Evolutionary conservation across 2,329 filamentous ascomycete species (phyloP).

Genomic region (Bipolaris zeicola): DNA sequence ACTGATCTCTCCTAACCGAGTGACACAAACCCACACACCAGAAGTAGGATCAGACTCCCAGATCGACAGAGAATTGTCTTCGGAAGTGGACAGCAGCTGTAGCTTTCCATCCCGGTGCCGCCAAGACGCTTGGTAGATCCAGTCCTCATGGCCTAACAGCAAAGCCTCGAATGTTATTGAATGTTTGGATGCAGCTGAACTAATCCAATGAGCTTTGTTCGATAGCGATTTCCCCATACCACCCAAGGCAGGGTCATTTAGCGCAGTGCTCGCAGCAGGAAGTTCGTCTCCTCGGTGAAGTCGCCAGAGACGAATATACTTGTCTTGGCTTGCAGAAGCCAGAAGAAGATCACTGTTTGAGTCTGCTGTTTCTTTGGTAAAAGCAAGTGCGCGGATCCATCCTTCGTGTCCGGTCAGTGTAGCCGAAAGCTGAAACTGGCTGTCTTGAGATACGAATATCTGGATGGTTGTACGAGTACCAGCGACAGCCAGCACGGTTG

Average conservation of each 20-base stretch:
- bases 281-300: constrained; percentile 73
- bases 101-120: constrained; percentile 60
- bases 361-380: constrained; percentile 66
- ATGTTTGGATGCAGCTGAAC: constrained; percentile 64
- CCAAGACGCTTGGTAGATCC: constrained; percentile 93
- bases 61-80: constrained; percentile 91
- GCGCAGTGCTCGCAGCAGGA: constrained; percentile 60
- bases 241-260: constrained; percentile 62
- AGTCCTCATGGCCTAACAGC: constrained; percentile 93
- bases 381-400: constrained; percentile 87
- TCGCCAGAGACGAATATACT: constrained; percentile 94
- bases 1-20: constrained; percentile 90
- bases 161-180: constrained; percentile 92
- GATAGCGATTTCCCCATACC: constrained; percentile 75
- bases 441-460: constrained; percentile 67
- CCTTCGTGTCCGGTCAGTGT: constrained; percentile 89
- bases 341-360: constrained; percentile 73
- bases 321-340: constrained; percentile 95
- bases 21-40: constrained; percentile 87
- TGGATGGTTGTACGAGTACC: constrained; percentile 85
- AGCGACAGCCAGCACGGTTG: constrained; percentile 76
- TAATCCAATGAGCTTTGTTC: constrained; percentile 85
- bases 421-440: constrained; percentile 72
- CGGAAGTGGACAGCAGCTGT: constrained; percentile 85
- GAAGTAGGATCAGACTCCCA: constrained; percentile 86